Evolutionary conservation across 495 filamentous ascomycete species (phyloP), one percentile per base, ranked within the genome.

Genomic region (Stereocaulon alpinum): DNA sequence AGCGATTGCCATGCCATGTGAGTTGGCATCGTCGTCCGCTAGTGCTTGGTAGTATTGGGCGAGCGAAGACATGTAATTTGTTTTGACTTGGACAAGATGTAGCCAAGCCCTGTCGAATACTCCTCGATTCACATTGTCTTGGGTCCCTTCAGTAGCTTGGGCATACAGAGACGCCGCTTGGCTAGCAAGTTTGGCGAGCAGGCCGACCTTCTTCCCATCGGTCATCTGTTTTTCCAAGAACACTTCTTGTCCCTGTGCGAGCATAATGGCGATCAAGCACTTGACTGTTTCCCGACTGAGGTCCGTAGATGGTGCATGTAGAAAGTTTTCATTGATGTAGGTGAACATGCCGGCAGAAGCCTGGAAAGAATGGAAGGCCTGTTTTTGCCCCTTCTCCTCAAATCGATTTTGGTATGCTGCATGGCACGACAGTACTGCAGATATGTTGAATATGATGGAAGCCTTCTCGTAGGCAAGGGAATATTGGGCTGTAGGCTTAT

Each of bases 391-490:
- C 20, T 86, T 76, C 61, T 97, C 94, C 67, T 97, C 91, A 60
- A 85, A 87, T 22, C 94, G 86, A 60, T 91, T 88, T 70, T 97
- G 93, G 70, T 90, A 79, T 58, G 93, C 93, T 50, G 91, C 93
- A 76, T 98, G 91, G 66, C 92, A 96, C 20, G 91, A 97, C 18
- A 97, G 78, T 9, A 97, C 91, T 61, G 93, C 94, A 22, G 93
- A 95, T 68, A 98, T 97, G 72, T 98, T 98, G 82, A 98, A 98
- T 66, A 98, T 95, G 70, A 98, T 95, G 58, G 94, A 97, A 20
- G 93, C 93, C 72, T 98, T 98, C 72, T 98, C 93, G 72, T 91
- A 98, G 37, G 93, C 93, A 34, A 97, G 81, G 34, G 91, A 96
- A 73, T 94, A 95, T 69, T 98, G 93, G 11, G 92, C 83, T 3